A percentile compares a stretch with the other conserved stretches of the same genome.
Evolutionary conservation across 108 stramenopile genomes (phyloP).

Genomic region (Cylindrotheca fusiformis): DNA sequence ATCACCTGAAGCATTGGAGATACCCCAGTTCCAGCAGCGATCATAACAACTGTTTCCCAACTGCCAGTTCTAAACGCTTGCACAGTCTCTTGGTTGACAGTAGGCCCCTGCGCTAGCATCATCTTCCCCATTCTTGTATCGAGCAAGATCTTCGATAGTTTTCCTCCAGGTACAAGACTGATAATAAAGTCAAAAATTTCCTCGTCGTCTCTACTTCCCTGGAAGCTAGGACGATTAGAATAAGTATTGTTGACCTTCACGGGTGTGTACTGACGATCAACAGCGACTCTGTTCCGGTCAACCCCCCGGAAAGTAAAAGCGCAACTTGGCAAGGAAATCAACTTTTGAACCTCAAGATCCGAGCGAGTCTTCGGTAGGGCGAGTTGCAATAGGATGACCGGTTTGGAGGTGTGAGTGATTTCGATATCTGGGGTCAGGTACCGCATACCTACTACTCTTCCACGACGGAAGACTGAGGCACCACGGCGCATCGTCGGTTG

Average conservation of each 20-base stretch:
- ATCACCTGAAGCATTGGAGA: constrained; percentile 20
- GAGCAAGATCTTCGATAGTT: constrained; percentile 5
- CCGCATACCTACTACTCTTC: background rate
- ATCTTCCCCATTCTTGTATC: constrained; percentile 7
- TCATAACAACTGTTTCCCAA: constrained; percentile 6
- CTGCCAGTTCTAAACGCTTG: background rate
- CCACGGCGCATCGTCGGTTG: background rate
- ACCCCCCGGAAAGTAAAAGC: constrained; percentile 16
- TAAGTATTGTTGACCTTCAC: background rate
- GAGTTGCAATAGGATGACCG: constrained; percentile 10
- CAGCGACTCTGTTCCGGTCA: constrained; percentile 3
- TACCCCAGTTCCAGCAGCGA: constrained; percentile 19
- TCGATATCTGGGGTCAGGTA: constrained; percentile 4
- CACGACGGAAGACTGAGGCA: constrained; percentile 1
- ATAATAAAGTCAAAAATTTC: constrained; percentile 23
- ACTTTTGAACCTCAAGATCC: background rate
- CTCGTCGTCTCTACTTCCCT: constrained; percentile 2
- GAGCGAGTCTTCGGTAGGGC: constrained; percentile 6
- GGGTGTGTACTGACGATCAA: constrained; percentile 19
- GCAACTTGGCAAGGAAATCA: constrained; percentile 17
- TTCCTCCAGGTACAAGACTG: constrained; percentile 14
- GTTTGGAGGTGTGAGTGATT: background rate
- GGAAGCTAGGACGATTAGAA: background rate
- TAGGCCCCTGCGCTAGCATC: constrained; percentile 16
- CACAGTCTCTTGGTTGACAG: background rate